Evolutionary conservation across 345 rosid genomes (phyloP).

Genomic region (Corymbia maculata): DNA sequence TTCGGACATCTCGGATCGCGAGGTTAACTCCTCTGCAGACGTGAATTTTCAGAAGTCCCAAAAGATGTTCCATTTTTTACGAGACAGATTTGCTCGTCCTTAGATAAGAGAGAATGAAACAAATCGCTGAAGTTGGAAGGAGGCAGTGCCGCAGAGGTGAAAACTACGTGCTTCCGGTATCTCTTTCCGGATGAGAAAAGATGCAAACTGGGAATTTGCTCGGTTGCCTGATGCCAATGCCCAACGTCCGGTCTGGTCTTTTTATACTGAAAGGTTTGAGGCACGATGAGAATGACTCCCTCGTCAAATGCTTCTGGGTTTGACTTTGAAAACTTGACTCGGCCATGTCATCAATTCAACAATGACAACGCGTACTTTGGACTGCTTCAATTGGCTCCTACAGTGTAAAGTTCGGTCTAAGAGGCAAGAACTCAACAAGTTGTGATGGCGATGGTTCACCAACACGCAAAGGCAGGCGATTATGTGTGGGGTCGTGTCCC

Average conservation of each 20-base stretch:
- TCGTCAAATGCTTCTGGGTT: background rate
- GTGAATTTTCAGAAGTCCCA: conserved; percentile 62
- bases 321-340: background rate
- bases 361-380: background rate
- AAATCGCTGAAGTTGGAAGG: background rate
- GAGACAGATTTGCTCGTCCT: background rate
- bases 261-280: background rate
- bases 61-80: conserved; percentile 21
- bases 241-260: background rate
- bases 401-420: background rate
- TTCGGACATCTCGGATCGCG: conserved; percentile 58
- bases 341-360: background rate
- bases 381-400: background rate
- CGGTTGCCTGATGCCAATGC: background rate
- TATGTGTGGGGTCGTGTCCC: background rate
- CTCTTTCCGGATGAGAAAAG: background rate
- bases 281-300: background rate
- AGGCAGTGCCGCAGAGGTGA: background rate
- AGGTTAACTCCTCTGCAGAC: conserved; percentile 65
- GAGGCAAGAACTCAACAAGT: background rate
- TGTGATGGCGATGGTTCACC: background rate
- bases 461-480: background rate
- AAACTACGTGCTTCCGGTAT: background rate
- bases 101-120: background rate
- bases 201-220: background rate